A percentile compares a stretch with the other conserved stretches of the same genome.
These are phyloP conservation scores for Toxoplasma gondii DNA, from an alignment of 169 alveolate species.

Conservation along the genomic window DNA sequence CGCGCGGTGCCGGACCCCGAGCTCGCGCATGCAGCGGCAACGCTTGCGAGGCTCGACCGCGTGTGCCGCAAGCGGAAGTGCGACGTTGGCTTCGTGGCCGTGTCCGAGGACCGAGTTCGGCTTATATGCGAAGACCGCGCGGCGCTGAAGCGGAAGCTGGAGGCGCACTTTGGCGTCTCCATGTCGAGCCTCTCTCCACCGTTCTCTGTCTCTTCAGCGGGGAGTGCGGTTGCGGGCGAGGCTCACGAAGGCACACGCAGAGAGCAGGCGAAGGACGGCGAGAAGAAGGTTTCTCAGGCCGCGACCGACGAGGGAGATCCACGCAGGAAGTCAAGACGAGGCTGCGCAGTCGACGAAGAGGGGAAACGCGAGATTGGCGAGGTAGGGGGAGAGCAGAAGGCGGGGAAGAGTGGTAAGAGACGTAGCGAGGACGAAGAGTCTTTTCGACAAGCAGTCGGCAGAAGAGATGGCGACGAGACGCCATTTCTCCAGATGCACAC, in stretches of 20 bases:
- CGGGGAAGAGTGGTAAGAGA: neutral
- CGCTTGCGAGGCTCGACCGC: neutral
- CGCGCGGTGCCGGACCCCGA: constrained; percentile 27
- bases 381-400: neutral
- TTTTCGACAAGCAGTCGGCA: no score
- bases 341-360: neutral
- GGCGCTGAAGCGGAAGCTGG: neutral
- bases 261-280: neutral
- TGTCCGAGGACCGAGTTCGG: constrained; percentile 15
- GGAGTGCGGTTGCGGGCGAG: neutral
- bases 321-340: neutral
- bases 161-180: constrained; percentile 5
- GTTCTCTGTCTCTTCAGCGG: neutral
- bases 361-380: neutral
- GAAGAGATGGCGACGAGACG: no score
- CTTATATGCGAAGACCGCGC: constrained; percentile 15
- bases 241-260: neutral
- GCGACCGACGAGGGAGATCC: neutral
- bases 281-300: neutral
- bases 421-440: neutral
- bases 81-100: neutral
- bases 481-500: no score
- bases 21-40: constrained; percentile 18
- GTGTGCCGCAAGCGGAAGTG: neutral
- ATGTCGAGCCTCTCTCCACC: neutral